Evolutionary conservation across 148 eudicot species (phyloP).

Genomic region (Linanthus parryae): DNA sequence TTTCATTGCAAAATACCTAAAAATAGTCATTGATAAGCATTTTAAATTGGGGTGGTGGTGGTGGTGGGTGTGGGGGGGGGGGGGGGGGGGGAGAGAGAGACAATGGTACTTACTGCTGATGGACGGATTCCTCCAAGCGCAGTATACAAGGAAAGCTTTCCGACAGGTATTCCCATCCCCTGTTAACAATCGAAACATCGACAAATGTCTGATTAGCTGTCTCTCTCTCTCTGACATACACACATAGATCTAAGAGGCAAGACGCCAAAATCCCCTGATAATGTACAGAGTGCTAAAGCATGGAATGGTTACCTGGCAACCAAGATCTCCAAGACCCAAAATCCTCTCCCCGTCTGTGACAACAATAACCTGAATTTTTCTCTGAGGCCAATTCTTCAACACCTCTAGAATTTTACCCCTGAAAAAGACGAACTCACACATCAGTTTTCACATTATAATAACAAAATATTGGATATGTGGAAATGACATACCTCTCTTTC

Average conservation of each 20-base stretch:
- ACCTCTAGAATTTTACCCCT: constrained; percentile 91
- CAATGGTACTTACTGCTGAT: constrained; percentile 75
- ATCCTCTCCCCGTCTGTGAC: constrained; percentile 99
- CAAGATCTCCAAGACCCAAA: constrained; percentile 98
- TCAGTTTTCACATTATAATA: background rate
- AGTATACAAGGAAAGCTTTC: constrained; percentile 84
- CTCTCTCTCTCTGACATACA: background rate
- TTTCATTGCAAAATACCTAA: no score
- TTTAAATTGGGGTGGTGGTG: no score
- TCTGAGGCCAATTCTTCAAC: constrained; percentile 93
- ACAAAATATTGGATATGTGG: constrained; percentile 4
- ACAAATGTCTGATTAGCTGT: background rate
- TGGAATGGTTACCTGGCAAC: constrained; percentile 68
- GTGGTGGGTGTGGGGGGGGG: background rate
- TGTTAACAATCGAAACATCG: constrained; percentile 18
- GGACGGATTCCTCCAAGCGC: constrained; percentile 99
- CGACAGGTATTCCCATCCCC: constrained; percentile 99
- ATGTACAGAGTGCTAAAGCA: background rate
- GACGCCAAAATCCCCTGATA: background rate
- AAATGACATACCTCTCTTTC: constrained; percentile 70
- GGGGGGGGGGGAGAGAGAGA: background rate
- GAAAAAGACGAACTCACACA: constrained; percentile 15
- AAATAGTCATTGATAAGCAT: no score
- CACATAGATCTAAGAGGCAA: background rate
- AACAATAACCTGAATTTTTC: constrained; percentile 85